Evolutionary conservation across 2,329 filamentous ascomycete genomes (phyloP), one percentile per base, ranked within the genome.

Genomic region (Geoglossum cookeanum): DNA sequence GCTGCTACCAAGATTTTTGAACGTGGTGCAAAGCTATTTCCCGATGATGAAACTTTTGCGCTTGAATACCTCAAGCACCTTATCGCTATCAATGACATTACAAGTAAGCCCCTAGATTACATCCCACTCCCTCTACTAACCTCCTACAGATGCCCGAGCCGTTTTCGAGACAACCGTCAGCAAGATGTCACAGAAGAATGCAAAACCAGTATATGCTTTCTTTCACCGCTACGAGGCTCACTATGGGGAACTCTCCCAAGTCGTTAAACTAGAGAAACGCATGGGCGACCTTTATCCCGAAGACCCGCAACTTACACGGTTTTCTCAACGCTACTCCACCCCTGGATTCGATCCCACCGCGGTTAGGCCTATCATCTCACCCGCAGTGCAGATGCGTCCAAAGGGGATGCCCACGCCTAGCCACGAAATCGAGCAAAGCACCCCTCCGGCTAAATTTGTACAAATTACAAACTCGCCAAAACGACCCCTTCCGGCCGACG

Each of bases 1-100:
- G 87, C 92, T 0, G 91, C 90, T 1, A 87, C 85, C 48, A 96
- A 92, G 71, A 97, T 98, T 59, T 94, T 97, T 63, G 92, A 98
- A 67, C 85, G 91, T 51, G 92, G 92, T 22, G 83, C 91, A 61
- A 92, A 88, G 66, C 75, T 98, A 11, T 98, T 97, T 66, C 91
- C 91, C 0, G 87, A 94, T 54, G 91, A 97, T 65, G 90, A 95
- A 68, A 78, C 82, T 58, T 97, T 97, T 70, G 88, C 94, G 61
- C 78, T 98, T 55, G 90, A 97, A 69, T 97, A 98, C 68, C 76
- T 98, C 64, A 96, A 95, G 72, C 92, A 95, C 69, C 74, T 98
- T 59, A 85, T 97, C 64, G 84, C 86, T 11, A 88, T 87, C 67
- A 91, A 94, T 64, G 92, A 98, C 69, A 84, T 89, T 53, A 95